phyloP scores from a whole-genome alignment of 164 flowering plant genomes.

The Paratinospora sagittata region DNA sequence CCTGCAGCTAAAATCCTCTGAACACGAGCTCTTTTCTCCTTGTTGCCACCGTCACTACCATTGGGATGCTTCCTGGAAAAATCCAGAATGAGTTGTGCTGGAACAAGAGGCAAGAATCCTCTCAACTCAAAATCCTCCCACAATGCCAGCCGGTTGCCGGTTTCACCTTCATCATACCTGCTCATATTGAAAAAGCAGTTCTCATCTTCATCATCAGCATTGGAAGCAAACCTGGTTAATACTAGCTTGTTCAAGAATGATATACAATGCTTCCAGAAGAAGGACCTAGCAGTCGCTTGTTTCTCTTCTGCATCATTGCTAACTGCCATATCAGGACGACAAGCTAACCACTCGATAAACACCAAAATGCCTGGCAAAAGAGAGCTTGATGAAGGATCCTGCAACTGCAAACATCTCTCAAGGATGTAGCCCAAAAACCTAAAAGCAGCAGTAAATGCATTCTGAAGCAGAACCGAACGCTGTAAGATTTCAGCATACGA shows the following conservation, averaged over 20 bases:
- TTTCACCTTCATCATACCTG: conserved; percentile 73
- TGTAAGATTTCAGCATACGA: conserved; percentile 91
- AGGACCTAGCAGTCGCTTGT: conserved; percentile 54
- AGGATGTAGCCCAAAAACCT: conserved; percentile 67
- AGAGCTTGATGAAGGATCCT: conserved; percentile 61
- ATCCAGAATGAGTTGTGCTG: conserved; percentile 79
- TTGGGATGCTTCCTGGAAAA: conserved; percentile 66
- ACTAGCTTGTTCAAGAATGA: conserved; percentile 66
- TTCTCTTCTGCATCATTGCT: conserved; percentile 62
- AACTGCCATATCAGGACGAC: conserved; percentile 59
- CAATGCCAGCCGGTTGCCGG: conserved; percentile 72
- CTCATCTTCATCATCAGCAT: conserved; percentile 57
- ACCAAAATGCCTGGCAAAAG: conserved; percentile 77
- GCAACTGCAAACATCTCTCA: conserved; percentile 55
- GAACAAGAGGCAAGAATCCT: conserved; percentile 81
- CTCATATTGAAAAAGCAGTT: conserved; percentile 67
- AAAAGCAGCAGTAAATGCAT: conserved; percentile 77
- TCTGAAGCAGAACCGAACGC: conserved; percentile 70
- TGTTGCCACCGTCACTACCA: conserved; percentile 50
- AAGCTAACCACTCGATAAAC: conserved; percentile 93
- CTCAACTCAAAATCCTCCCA: conserved; percentile 91
- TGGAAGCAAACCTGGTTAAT: conserved; percentile 29
- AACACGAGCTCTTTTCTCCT: conserved; percentile 58
- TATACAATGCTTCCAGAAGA: conserved; percentile 74
- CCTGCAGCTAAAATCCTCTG: conserved; percentile 89